Conservation (phyloP, 2,329 filamentous ascomycete genomes). For the Graphilbum ipis-grandicollis region DNA sequence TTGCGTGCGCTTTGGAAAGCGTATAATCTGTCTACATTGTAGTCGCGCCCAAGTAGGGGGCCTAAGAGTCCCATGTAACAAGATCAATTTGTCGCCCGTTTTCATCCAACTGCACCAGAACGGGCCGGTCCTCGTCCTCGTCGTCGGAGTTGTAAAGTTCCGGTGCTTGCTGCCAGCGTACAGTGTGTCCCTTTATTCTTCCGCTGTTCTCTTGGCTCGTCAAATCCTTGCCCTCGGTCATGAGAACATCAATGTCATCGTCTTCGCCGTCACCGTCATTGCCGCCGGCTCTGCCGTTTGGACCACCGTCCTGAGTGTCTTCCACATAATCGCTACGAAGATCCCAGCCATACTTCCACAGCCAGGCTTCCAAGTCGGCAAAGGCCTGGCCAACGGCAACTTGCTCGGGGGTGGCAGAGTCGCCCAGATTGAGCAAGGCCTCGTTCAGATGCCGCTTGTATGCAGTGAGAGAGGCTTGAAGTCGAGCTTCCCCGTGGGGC, state of each 20-base stretch:
- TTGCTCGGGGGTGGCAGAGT: slow-evolving; percentile 20
- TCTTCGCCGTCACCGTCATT: slow-evolving; percentile 2
- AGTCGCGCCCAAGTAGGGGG: neutral
- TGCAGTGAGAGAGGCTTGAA: slow-evolving; percentile 30
- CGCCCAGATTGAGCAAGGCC: slow-evolving; percentile 19
- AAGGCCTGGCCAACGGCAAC: slow-evolving; percentile 29
- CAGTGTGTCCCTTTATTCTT: neutral
- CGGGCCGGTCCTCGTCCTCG: slow-evolving; percentile 32
- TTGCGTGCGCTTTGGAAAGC: too few relatives aligned
- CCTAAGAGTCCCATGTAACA: slow-evolving; percentile 24
- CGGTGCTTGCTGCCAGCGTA: too few relatives aligned
- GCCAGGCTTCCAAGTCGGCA: slow-evolving; percentile 26
- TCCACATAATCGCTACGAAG: slow-evolving; percentile 30
- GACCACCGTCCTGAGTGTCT: slow-evolving; percentile 22
- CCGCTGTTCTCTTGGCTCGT: neutral
- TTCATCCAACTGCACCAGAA: slow-evolving; percentile 34
- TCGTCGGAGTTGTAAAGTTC: slow-evolving; percentile 5
- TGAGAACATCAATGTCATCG: neutral
- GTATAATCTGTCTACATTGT: too few relatives aligned
- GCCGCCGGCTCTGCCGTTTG: neutral
- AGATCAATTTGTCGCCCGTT: slow-evolving; percentile 32
- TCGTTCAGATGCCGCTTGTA: slow-evolving; percentile 38
- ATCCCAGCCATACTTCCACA: slow-evolving; percentile 36
- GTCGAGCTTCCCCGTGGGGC: slow-evolving; percentile 13
- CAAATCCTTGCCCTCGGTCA: neutral